Percentiles rank a stretch among this genome's conserved stretches.
phyloP scores from a whole-genome alignment of 1,284 basidiomycete genomes.

The Pseudozyma flocculosa region DNA sequence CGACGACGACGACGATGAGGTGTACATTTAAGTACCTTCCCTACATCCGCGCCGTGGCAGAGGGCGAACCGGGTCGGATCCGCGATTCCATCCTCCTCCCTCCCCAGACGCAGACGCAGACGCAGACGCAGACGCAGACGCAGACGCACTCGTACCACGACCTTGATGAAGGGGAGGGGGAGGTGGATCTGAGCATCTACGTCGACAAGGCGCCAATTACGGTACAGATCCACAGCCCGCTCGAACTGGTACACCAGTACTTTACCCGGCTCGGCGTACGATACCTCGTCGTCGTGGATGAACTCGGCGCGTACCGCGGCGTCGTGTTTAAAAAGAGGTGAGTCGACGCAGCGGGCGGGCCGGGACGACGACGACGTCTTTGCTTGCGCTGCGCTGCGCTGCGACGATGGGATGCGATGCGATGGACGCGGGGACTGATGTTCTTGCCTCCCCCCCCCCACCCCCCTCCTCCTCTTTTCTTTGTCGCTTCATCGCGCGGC shows the following conservation, averaged over 20 bases:
- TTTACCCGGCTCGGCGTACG: slow-evolving; percentile 45
- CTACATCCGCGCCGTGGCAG: slow-evolving; percentile 18
- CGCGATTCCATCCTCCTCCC: slow-evolving; percentile 32
- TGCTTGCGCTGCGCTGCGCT: too few species aligned
- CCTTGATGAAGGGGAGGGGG: slow-evolving; percentile 35
- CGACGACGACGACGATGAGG: slow-evolving; percentile 6
- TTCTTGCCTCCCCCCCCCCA: too few species aligned
- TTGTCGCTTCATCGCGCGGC: not conserved
- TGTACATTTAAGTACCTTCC: slow-evolving; percentile 41
- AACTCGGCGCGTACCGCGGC: slow-evolving; percentile 80
- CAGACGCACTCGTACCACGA: too few species aligned
- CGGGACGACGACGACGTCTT: too few species aligned
- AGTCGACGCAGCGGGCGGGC: too few species aligned
- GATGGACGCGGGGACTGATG: too few species aligned
- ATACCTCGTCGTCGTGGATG: slow-evolving; percentile 70
- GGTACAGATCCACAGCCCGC: slow-evolving; percentile 75
- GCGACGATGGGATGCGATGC: too few species aligned
- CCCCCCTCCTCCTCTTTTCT: not conserved
- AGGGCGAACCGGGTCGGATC: slow-evolving; percentile 13
- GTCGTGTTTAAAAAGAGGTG: slow-evolving; percentile 90
- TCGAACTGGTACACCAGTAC: slow-evolving; percentile 80
- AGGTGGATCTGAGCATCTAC: slow-evolving; percentile 79
- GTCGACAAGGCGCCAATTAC: slow-evolving; percentile 88
- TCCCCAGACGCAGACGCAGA: slow-evolving; percentile 13
- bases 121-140: slow-evolving; percentile 1